phyloP scores from a whole-genome alignment of 2,329 filamentous ascomycete genomes.

The Stagonosporopsis vannaccii region DNA sequence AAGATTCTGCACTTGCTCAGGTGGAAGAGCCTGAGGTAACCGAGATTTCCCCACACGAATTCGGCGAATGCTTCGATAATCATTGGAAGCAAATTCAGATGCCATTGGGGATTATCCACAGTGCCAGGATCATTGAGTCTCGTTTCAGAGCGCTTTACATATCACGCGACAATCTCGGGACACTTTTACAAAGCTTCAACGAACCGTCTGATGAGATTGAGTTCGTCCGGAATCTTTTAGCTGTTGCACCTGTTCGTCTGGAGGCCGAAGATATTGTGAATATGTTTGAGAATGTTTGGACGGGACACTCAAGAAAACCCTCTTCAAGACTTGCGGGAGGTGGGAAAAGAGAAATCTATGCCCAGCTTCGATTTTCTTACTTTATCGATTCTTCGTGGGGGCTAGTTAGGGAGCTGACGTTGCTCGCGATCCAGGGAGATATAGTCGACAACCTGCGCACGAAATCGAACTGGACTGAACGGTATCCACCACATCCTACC shows the following conservation, averaged over 20 bases:
- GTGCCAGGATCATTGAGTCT: not conserved
- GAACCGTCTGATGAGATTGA: not conserved
- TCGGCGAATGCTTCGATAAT: not conserved
- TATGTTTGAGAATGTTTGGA: not conserved
- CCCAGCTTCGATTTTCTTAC: not conserved
- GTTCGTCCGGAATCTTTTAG: not conserved
- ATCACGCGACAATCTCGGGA: not conserved
- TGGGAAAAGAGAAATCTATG: not conserved
- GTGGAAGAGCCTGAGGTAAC: not conserved
- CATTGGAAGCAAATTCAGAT: not conserved
- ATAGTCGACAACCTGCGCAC: not conserved
- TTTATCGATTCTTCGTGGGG: not conserved
- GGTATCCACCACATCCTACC: not conserved
- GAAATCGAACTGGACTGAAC: constrained; percentile 1
- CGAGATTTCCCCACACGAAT: not conserved
- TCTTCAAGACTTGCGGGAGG: not conserved
- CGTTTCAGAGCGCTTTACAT: not conserved
- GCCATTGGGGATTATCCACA: not conserved
- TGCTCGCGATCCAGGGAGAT: not conserved
- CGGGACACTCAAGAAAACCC: not conserved
- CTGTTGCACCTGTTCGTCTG: not conserved
- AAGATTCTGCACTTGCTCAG: not conserved
- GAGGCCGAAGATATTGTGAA: not conserved
- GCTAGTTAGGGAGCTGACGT: not conserved
- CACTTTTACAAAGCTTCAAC: not conserved